Evolutionary conservation across 371 early-diverging fungal genomes (phyloP).

Genomic region (Actinomortierella wolfii): DNA sequence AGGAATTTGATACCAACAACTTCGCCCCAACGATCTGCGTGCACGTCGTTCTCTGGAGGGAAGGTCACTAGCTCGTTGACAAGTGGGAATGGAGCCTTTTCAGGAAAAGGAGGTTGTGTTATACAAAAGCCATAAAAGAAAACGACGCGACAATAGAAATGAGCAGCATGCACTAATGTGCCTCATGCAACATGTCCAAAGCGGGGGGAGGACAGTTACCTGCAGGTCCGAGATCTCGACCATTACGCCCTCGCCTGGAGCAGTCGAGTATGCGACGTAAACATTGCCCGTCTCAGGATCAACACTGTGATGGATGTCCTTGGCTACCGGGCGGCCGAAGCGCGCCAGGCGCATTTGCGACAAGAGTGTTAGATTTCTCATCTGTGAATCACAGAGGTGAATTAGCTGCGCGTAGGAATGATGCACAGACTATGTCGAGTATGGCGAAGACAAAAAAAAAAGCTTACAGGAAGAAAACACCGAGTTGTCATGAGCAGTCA

Average conservation of each 20-base stretch:
- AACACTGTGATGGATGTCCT: conserved; percentile 51
- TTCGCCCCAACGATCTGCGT: conserved; percentile 37
- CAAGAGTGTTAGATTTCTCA: conserved; percentile 51
- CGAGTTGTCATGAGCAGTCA: too few relatives aligned
- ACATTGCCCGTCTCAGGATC: conserved; percentile 57
- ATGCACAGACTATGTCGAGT: not conserved
- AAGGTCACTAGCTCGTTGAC: conserved; percentile 40
- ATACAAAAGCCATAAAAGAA: not conserved
- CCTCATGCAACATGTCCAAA: too few relatives aligned
- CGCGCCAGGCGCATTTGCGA: conserved; percentile 42
- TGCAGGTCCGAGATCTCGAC: conserved; percentile 33
- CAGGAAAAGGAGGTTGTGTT: too few relatives aligned
- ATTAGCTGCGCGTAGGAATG: conserved; percentile 2
- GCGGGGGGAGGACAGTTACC: conserved; percentile 29
- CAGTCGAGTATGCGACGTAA: conserved; percentile 55
- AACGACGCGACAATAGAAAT: too few relatives aligned
- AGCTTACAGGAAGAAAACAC: too few relatives aligned
- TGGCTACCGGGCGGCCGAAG: conserved; percentile 28
- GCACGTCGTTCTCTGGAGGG: conserved; percentile 41
- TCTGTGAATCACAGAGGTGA: conserved; percentile 9
- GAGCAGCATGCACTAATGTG: too few relatives aligned
- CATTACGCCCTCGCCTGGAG: conserved; percentile 27
- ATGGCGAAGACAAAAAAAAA: too few relatives aligned
- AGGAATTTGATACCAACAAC: conserved; percentile 65
- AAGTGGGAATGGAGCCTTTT: conserved; percentile 38